phyloP scores from a whole-genome alignment of 768 basidiomycete genomes.

The Mycena pura region DNA sequence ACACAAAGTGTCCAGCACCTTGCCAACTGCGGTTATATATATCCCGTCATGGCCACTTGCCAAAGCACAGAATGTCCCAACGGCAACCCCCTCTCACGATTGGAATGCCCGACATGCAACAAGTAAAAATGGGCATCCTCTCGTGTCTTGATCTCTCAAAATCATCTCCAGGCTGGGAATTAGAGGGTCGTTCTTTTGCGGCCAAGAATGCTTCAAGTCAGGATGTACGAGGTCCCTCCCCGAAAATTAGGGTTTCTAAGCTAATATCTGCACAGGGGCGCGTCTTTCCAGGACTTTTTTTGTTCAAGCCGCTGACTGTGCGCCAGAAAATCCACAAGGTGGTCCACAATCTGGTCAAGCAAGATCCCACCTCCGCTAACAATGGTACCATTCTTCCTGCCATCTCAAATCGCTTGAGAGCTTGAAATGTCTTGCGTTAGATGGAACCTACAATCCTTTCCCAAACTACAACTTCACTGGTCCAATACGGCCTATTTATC shows the following conservation, averaged over 20 bases:
- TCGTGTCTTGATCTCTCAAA: constrained; percentile 17
- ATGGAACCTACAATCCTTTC: constrained; percentile 83
- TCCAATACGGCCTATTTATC: constrained; percentile 80
- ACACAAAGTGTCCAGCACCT: no score
- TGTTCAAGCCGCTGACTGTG: background rate
- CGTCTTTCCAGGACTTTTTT: constrained; percentile 21
- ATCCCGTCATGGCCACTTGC: constrained; percentile 48
- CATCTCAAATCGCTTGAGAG: background rate
- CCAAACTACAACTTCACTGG: constrained; percentile 82
- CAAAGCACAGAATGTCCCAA: constrained; percentile 77
- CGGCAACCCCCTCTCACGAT: constrained; percentile 81
- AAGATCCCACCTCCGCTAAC: constrained; percentile 13
- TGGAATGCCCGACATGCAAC: constrained; percentile 94
- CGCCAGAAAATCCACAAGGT: constrained; percentile 82
- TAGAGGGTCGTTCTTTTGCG: constrained; percentile 88
- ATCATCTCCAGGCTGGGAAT: constrained; percentile 68
- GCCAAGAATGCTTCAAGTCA: constrained; percentile 95
- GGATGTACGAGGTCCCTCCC: constrained; percentile 74
- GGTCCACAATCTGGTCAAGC: constrained; percentile 69
- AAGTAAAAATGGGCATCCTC: constrained; percentile 59
- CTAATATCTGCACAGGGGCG: constrained; percentile 42
- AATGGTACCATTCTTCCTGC: constrained; percentile 13
- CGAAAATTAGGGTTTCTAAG: constrained; percentile 20
- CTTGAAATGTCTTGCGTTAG: constrained; percentile 46
- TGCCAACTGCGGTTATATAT: no score